phyloP scores from a whole-genome alignment of 345 rosid genomes.

The Sonneratia alba region DNA sequence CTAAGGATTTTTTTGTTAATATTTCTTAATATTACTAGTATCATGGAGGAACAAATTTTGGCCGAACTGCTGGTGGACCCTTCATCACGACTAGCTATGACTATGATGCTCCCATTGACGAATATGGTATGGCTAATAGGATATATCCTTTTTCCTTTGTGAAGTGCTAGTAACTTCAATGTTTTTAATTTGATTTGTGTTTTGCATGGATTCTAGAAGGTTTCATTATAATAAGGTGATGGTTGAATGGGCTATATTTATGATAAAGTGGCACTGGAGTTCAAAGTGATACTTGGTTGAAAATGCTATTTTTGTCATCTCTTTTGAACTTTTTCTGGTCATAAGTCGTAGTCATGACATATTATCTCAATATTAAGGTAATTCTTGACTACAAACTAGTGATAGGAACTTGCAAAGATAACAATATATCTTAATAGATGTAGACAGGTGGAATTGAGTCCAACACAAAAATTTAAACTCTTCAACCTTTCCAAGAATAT shows the following conservation, averaged over 20 bases:
- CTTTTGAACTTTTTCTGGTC: neutral
- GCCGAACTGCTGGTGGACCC: conserved; percentile 29
- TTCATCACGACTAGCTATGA: conserved; percentile 29
- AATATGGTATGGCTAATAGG: conserved; percentile 27
- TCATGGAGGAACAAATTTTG: conserved; percentile 46
- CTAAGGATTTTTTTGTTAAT: neutral
- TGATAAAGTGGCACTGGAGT: neutral
- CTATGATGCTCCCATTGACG: conserved; percentile 38
- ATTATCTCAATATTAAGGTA: neutral
- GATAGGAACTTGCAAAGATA: neutral
- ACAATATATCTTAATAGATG: neutral
- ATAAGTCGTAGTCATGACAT: neutral
- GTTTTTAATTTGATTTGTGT: neutral
- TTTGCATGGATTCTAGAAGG: neutral
- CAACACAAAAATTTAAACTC: neutral
- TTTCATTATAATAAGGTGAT: neutral
- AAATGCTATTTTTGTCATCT: neutral
- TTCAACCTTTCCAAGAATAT: neutral
- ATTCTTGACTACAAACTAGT: neutral
- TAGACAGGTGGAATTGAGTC: neutral
- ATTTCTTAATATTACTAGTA: conserved; percentile 18
- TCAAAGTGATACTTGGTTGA: neutral
- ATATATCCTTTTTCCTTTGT: neutral
- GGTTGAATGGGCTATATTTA: neutral
- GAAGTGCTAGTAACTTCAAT: neutral